A percentile compares a stretch with the other conserved stretches of the same genome.
These are phyloP conservation scores for Angomonas deanei DNA, from an alignment of 208 protist genomes.

Conservation along the genomic window DNA sequence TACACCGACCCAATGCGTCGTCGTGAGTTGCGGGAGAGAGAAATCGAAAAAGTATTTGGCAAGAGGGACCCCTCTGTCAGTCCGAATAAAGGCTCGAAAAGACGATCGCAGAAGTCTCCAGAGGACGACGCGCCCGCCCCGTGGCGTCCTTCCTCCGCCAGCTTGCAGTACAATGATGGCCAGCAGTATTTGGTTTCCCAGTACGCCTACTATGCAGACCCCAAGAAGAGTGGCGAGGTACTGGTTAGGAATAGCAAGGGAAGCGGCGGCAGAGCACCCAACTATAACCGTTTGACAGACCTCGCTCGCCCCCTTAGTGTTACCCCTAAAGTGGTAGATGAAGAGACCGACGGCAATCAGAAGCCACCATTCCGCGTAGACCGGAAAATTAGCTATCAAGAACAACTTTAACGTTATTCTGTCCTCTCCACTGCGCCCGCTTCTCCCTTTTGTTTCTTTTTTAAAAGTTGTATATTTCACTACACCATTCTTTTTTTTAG, in stretches of 20 bases:
- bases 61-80: not conserved
- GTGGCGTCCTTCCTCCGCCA: conserved; percentile 54
- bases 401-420: not conserved
- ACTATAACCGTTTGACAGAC: conserved; percentile 26
- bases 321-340: conserved; percentile 24
- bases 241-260: conserved; percentile 12
- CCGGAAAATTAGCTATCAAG: conserved; percentile 23
- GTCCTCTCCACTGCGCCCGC: not conserved
- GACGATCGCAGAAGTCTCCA: not conserved
- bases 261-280: conserved; percentile 2
- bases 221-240: conserved; percentile 20
- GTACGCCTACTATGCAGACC: conserved; percentile 38
- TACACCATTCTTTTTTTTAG: conserved; percentile 9
- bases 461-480: conserved; percentile 5
- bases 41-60: conserved; percentile 37
- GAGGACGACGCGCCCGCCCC: conserved; percentile 3
- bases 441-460: conserved; percentile 2
- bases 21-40: conserved; percentile 22
- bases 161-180: conserved; percentile 39
- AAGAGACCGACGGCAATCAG: conserved; percentile 18
- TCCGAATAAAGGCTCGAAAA: not conserved
- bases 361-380: conserved; percentile 53
- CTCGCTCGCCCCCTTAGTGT: conserved; percentile 47
- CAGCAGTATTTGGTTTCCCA: conserved; percentile 45
- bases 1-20: conserved; percentile 56